Base-by-base conservation (phyloP, 1,284 basidiomycete genomes). In the Naganishia albida region DNA sequence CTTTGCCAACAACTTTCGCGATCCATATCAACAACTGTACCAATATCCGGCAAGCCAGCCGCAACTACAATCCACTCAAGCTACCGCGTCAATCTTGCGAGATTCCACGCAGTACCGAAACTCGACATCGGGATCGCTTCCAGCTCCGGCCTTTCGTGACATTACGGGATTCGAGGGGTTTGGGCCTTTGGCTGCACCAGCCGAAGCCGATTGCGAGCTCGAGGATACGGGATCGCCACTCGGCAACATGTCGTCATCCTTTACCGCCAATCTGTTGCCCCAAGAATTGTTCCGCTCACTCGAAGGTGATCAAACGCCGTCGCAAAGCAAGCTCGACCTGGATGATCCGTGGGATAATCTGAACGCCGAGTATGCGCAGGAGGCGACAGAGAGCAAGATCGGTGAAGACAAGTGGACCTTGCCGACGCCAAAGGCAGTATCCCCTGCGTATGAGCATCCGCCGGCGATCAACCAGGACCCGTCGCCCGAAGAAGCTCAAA, bases 151-250 rank as follows among this genome's bases (percentile, higher is more conserved):
- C 20, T 67, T 67, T 50, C 51, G 52, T 12, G 76, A 78, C 64
- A 60, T 78, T 1, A 64, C 72, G 46, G 78, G 78, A 0, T 80
- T 79, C 62, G 78, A 80, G 56, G 77, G 77, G 66, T 80, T 80
- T 70, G 78, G 78, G 26, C 79, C 78, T 1, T 73, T 75, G 7
- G 67, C 71, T 13, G 67, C 52, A 23, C 42, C 62, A 25, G 20
- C 62, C 7, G 42, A 63, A 30, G 20, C 26, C 26, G 63, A 49
- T 49, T 46, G 42, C 38, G 64, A 60, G n/a, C 25, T 43, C 7
- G 64, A 65, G 46, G 78, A 80, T 59, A 72, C 72, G 7, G 75
- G 77, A 8, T 80, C 79, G 49, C 78, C 78, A 3, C 74, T 72
- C 46, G 75, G 76, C 13, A 71, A 71, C 20, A 76, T 79, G 59